Conservation (phyloP, 768 basidiomycete genomes). For the Lentinus tigrinus region DNA sequence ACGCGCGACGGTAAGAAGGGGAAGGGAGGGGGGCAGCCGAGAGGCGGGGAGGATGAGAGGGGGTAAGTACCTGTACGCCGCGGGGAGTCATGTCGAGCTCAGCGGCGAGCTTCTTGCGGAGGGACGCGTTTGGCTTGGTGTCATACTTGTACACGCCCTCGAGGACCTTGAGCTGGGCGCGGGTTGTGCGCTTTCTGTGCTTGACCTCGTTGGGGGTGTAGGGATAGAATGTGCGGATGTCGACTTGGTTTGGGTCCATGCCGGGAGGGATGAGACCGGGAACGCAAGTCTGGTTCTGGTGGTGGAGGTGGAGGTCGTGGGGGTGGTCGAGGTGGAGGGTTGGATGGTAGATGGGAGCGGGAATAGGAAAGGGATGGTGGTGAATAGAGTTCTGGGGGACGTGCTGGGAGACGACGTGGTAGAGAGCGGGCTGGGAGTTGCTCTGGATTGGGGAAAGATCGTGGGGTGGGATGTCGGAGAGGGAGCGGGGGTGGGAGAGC, state of each 20-base stretch:
- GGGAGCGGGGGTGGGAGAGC: conserved; percentile 9
- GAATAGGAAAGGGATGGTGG: conserved; percentile 14
- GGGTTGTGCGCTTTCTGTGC: conserved; percentile 88
- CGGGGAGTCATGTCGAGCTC: conserved; percentile 90
- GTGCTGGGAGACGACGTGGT: conserved; percentile 16
- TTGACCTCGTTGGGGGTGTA: conserved; percentile 86
- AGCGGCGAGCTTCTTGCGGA: conserved; percentile 76
- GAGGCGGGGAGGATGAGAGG: background rate
- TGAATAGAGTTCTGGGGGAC: conserved; percentile 23
- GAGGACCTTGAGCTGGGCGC: conserved; percentile 83
- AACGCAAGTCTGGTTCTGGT: conserved; percentile 37
- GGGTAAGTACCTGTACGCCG: conserved; percentile 81
- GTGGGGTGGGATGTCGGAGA: conserved; percentile 31
- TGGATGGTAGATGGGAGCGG: conserved; percentile 18
- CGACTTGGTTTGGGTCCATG: conserved; percentile 67
- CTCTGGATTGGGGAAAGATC: conserved; percentile 30
- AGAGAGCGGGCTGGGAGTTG: conserved; percentile 19
- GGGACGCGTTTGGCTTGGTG: conserved; percentile 84
- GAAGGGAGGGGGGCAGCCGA: background rate
- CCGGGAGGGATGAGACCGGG: conserved; percentile 48
- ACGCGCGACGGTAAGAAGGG: background rate
- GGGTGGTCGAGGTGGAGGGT: conserved; percentile 15
- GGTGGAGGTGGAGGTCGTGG: conserved; percentile 5
- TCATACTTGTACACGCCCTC: conserved; percentile 85
- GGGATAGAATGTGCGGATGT: conserved; percentile 84